phyloP scores from a whole-genome alignment of 2,329 filamentous ascomycete species.

The Phialemoniopsis sp. region DNA sequence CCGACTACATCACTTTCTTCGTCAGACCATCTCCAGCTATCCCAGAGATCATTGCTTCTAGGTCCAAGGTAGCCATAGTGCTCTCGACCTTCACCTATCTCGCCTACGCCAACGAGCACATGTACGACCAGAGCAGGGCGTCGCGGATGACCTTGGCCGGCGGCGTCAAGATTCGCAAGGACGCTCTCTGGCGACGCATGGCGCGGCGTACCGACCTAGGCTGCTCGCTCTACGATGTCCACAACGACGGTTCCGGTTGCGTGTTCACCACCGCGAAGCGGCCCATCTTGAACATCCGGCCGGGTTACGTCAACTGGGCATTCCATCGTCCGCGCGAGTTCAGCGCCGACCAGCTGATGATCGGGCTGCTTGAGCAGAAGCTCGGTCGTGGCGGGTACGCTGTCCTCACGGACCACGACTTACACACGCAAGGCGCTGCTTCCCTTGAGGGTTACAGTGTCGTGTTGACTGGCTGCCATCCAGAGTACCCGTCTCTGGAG shows the following conservation, averaged over 20 bases:
- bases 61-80: neutral
- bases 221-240: conserved; percentile 29
- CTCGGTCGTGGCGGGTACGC: conserved; percentile 21
- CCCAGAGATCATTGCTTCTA: conserved; percentile 5
- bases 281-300: conserved; percentile 29
- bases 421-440: conserved; percentile 16
- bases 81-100: conserved; percentile 5
- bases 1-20: conserved; percentile 2
- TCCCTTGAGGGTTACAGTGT: conserved; percentile 14
- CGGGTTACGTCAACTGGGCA: conserved; percentile 28
- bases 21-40: too few species aligned
- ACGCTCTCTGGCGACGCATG: too few species aligned
- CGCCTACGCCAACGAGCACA: conserved; percentile 6
- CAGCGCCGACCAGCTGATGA: conserved; percentile 25
- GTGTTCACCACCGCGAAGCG: conserved; percentile 23
- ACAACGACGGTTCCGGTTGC: conserved; percentile 27
- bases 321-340: conserved; percentile 28
- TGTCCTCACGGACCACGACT: conserved; percentile 29
- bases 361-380: conserved; percentile 24
- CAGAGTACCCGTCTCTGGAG: conserved; percentile 24
- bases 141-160: too few species aligned
- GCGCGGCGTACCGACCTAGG: conserved; percentile 25
- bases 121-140: neutral
- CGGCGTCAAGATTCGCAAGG: too few species aligned
- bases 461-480: conserved; percentile 23